Evolutionary conservation across 2,329 filamentous ascomycete species (phyloP).

Genomic region (Phoma sp.): DNA sequence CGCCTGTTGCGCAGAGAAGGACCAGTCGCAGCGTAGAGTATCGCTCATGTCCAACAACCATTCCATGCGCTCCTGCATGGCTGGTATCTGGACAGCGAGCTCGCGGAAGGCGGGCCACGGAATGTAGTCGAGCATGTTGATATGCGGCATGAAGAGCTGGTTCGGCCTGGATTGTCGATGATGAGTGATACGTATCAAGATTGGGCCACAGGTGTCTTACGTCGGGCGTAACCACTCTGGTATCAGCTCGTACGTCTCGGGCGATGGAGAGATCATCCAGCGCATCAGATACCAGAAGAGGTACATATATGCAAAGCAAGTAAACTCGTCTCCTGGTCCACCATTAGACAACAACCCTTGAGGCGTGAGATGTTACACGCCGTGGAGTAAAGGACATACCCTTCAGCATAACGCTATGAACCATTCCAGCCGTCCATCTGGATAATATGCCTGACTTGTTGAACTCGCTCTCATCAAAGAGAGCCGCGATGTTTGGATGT

Average conservation of each 20-base stretch:
- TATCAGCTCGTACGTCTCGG: slow-evolving; percentile 30
- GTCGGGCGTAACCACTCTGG: slow-evolving; percentile 36
- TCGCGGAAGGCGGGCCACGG: slow-evolving; percentile 36
- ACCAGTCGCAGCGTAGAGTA: slow-evolving; percentile 28
- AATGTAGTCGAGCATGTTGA: slow-evolving; percentile 30
- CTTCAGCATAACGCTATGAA: slow-evolving; percentile 27
- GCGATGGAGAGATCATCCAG: slow-evolving; percentile 35
- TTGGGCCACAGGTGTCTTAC: slow-evolving; percentile 7
- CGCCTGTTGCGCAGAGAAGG: slow-evolving; percentile 18
- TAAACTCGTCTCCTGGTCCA: slow-evolving; percentile 28
- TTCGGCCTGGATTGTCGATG: slow-evolving; percentile 23
- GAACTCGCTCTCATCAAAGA: slow-evolving; percentile 28
- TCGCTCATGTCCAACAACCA: slow-evolving; percentile 33
- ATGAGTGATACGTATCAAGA: neutral
- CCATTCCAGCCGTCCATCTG: slow-evolving; percentile 32
- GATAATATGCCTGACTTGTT: slow-evolving; percentile 26
- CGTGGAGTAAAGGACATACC: slow-evolving; percentile 12
- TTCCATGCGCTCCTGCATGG: slow-evolving; percentile 35
- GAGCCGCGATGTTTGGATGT: slow-evolving; percentile 31
- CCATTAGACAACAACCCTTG: neutral
- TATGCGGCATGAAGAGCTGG: slow-evolving; percentile 36
- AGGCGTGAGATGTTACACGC: neutral
- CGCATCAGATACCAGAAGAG: slow-evolving; percentile 32
- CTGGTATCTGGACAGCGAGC: slow-evolving; percentile 30
- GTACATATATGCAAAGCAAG: slow-evolving; percentile 34